Base-by-base conservation (phyloP, 1,284 basidiomycete genomes). In the Sporisorium iseilematis-ciliati region DNA sequence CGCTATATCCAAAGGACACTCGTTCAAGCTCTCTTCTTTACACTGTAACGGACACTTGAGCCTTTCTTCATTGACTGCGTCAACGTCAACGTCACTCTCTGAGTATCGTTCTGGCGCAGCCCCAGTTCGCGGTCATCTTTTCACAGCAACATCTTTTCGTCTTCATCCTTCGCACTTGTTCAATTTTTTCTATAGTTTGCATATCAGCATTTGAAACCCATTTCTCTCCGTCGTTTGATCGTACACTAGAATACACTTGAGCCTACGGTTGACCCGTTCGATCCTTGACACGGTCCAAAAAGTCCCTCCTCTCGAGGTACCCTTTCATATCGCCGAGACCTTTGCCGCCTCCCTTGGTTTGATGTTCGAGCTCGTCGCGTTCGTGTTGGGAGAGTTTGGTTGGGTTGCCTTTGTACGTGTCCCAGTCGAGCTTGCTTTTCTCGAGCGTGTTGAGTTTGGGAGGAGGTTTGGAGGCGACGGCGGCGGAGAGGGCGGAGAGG, bases 401-500 rank as follows among this genome's bases (percentile, higher is more conserved):
- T 0, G 69, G 25, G 33, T 54, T 31, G 40, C 23, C 33, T 60
- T 78, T 74, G 61, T 52, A 69, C 10, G 25, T n/a, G 35, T 70
- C 70, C 83, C 83, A 85, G 51, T 85, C 83, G 49, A 83, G 58
- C 59, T 85, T 85, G 58, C 65, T 72, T 53, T 84, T 84, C 60
- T 85, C 83, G 18, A 85, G 68, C 38, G 83, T 85, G 60, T 83
- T 85, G 50, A 85, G 64, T 72, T 84, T 85, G 63, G 65, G 61
- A 4, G 79, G 75, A 4, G 79, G 75, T 45, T 79, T 75, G 14
- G 50, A 21, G 18, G 69, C 49, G 18, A 48, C 63, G 7, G 77
- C 68, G 6, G 75, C 68, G 18, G 63, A 69, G n/a, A 78, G 55
- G 16, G 77, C 55, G 6, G 78, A 70, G 12, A 80, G 67, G 21